Base-by-base conservation (phyloP, 2,329 filamentous ascomycete species). In the Aspergillus luchuensis region DNA sequence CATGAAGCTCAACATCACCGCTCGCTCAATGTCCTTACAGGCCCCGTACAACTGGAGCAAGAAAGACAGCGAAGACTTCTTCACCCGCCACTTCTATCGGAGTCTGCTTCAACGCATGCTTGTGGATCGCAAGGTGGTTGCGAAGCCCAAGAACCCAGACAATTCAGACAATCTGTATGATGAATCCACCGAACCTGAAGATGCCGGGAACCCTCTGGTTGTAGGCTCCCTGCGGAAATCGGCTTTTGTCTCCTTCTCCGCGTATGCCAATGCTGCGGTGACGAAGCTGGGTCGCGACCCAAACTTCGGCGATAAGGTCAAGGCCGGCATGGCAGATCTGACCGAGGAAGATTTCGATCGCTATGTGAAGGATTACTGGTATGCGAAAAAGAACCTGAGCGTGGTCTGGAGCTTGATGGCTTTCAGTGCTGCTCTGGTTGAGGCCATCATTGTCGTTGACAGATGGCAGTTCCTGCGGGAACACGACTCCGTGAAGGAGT, bases 21-120 rank as follows among this genome's bases (percentile, higher is more conserved):
- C 95, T 1, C 87, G 95, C 48, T 97, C 97, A 90, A 97, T 98
- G 94, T 94, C 94, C 2, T 93, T 96, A 53, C 95, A 99, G 79
- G 95, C 95, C 7, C 93, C 95, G 1, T 84, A 88, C 61, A 99
- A 99, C 79, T 99, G 95, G 95, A 90, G 90, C 2, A 81, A 82
- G 23, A 80, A 84, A 28, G 93, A 97, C 62, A 96, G 91, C 73
- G 89, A 92, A 55, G 83, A 82, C 7, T 99, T 98, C 79, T 98
- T 99, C 80, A 91, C 88, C 0, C 86, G 94, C 0, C 95, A 99
- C 75, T 97, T 95, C 77, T 99, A 90, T 80, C 90, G 95, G 48
- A 91, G 95, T 0, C 82, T 98, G 0, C 81, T 98, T 21, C 95
- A 99, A 75, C 90, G 90, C 61, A 89, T 99, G n/a, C 92, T 98